Evolutionary conservation across 345 rosid species (phyloP), one percentile per base, ranked within the genome.

Genomic region (Syzygium oleosum): DNA sequence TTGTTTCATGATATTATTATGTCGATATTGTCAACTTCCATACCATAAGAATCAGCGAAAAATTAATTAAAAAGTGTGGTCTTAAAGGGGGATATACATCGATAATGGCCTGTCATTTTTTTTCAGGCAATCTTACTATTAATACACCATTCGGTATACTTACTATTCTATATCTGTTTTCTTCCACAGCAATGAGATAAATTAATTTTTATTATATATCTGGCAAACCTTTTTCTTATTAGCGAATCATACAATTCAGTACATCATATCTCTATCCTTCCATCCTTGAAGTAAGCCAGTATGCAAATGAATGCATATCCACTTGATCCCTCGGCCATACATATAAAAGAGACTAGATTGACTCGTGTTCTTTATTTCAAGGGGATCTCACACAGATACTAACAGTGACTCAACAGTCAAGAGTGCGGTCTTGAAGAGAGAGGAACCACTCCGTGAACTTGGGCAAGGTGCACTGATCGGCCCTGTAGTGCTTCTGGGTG

Each of bases 401-500:
- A 31, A 22, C 43, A 34, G 49, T 22, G 80, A 73, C 25, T 73
- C 80, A 34, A 34, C 46, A 19, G 80, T 34, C 46, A 19, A 73
- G 80, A 17, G 22, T 73, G 80, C 80, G 46, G 80, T 34, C 46
- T 68, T 34, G 80, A 11, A 73, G 61, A 29, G 88, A 87, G n/a
- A n/a, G 80, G 41, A 93, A 85, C 92, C 94, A 92, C 2, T 34
- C 85, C 65, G 87, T 14, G 88, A 93, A 94, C 87, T 73, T 88
- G 34, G 89, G 91, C 63, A 91, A 92, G 5, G 96, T 93, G 58
- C 86, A 87, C 19, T 53, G 89, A 56, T 94, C 96, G 53, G 92
- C 89, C 77, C 96, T 85, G 56, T 94, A 89, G 87, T 91, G 92
- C 49, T 56, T 90, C 85, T 90, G 91, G 2, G 95, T 94, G 88